Conservation (phyloP, 2,329 filamentous ascomycete species). For the Penicillium sp. region DNA sequence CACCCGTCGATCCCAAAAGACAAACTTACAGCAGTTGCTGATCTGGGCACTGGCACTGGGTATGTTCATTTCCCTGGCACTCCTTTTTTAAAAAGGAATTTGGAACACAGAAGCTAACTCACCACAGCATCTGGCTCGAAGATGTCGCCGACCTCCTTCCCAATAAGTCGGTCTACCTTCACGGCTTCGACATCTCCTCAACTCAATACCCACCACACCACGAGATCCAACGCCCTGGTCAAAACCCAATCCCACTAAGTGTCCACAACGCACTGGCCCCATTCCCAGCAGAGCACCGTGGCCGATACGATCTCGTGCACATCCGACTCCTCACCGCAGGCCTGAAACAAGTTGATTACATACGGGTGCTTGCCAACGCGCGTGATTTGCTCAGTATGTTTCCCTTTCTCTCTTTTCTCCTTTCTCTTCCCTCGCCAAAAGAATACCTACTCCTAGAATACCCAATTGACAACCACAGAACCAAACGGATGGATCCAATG, state of each 20-base stretch:
- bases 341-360: slow-evolving; percentile 24
- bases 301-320: slow-evolving; percentile 33
- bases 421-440: neutral
- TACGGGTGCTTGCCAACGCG: slow-evolving; percentile 24
- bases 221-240: slow-evolving; percentile 14
- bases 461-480: slow-evolving; percentile 12
- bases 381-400: slow-evolving; percentile 28
- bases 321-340: slow-evolving; percentile 29
- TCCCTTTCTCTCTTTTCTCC: too few relatives aligned
- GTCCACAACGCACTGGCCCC: slow-evolving; percentile 28
- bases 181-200: slow-evolving; percentile 34
- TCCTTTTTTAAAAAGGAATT: neutral
- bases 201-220: slow-evolving; percentile 25
- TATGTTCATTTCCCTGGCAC: slow-evolving; percentile 5
- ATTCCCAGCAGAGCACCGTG: slow-evolving; percentile 27
- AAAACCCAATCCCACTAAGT: slow-evolving; percentile 4
- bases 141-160: slow-evolving; percentile 11
- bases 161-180: slow-evolving; percentile 15
- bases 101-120: neutral
- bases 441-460: neutral
- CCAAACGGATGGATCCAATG: slow-evolving; percentile 30
- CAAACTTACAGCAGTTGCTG: slow-evolving; percentile 21
- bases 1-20: slow-evolving; percentile 27
- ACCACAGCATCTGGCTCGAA: slow-evolving; percentile 27
- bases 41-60: slow-evolving; percentile 33